Base-by-base conservation (phyloP, 2,329 filamentous ascomycete species). In the Cladophialophora exuberans region DNA sequence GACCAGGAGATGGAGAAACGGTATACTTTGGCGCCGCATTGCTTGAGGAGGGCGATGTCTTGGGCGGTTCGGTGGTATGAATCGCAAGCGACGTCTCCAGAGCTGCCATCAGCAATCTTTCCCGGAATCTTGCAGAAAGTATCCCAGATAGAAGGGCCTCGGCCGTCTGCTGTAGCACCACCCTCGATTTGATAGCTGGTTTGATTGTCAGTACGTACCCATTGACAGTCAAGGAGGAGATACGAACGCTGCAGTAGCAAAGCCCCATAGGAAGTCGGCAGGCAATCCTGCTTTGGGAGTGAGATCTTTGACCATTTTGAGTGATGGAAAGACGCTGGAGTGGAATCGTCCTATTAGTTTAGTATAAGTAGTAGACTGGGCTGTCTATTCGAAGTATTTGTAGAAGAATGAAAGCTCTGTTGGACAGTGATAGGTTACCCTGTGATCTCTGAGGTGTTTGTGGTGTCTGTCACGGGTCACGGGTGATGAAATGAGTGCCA, bases 141-240 rank as follows among this genome's bases (percentile, higher is more conserved):
- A 73, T 96, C 90, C 90, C 90, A 95, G 71, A 95, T 94, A 59
- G 87, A 90, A 51, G 89, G 85, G 18, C 83, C 87, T 61, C 90
- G 88, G 62, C 90, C 90, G 69, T 93, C 90, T 67, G 86, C 82
- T 43, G 87, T 77, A 33, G 81, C 78, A 43, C 84, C 85, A 54
- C 90, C 90, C 77, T 96, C 90, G 64, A 96, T 88, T 71, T 96
- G 90, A 77, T 94, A 95, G 69, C 90, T 94, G 68, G 4, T 58
- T 15, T 31, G n/a, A n/a, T 22, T 11, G 44, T 52, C 41, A 54
- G 48, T 41, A 15, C n/a, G 20, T 4, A 26, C 31, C 33, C n/a
- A 15, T 44, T n/a, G 20, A 18, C 18, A 26, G n/a, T 15, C 9
- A 28, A 9, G 6, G 20, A 6, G 15, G 36, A 23, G 28, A 38